Base-by-base conservation (phyloP, 176 grass and related monocot species). In the Triticum dicoccoides region DNA sequence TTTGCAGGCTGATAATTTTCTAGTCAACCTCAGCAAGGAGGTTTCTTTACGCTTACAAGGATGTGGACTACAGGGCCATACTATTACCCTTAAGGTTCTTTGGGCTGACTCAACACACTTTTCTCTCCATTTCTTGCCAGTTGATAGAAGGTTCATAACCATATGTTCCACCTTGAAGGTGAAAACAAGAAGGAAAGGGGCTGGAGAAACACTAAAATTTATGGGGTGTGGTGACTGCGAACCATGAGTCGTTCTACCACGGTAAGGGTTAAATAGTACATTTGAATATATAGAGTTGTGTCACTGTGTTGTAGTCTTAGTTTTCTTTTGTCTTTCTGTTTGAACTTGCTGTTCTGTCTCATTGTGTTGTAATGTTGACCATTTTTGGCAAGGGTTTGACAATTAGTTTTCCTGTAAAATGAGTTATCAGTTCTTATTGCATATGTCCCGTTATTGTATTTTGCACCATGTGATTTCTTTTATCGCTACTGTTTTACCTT, bases 141-240 rank as follows among this genome's bases (percentile, higher is more conserved):
- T 30, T 30, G 29, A 2, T 30, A 2, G 2, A 30, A 30, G 29
- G 29, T 30, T 30, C 29, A 30, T 30, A 30, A 2, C 29, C 29
- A 30, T 30, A 30, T 30, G 29, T 30, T 30, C 29, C 2, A 2
- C 29, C 29, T 30, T 30, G 29, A 30, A 30, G 29, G 29, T 30
- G 29, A 30, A 30, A 30, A 30, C 29, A 30, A 30, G 29, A 30
- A 30, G 29, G 29, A 30, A 30, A 30, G 29, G 29, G 1, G 29
- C 29, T 30, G 29, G 29, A 30, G 29, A 30, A 2, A 1, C 29
- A 30, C 29, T 30, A 30, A 30, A 30, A 30, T 30, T 30, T 30
- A 30, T 98, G 96, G 96, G 96, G 81, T 95, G 91, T 65, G 96
- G 96, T 86, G 96, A 98, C 29, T 95, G 96, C 54, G 93, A 94